phyloP scores from a whole-genome alignment of 805 yeast species.

The Saturnispora quitensis region DNA sequence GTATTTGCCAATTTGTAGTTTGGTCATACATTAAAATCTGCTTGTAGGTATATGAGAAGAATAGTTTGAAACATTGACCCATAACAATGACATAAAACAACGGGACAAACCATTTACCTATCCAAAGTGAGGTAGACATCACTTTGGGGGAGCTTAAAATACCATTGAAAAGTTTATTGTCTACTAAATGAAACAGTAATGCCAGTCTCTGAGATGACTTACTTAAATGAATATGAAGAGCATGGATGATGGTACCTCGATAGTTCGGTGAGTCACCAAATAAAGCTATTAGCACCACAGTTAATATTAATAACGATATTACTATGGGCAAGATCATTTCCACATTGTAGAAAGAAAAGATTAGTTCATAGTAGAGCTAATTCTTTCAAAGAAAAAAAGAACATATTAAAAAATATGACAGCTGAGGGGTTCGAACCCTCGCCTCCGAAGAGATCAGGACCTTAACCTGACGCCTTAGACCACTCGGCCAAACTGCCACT shows the following conservation, averaged over 20 bases:
- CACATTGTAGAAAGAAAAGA: neutral
- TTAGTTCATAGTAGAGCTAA: neutral
- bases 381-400: neutral
- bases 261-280: constrained; percentile 42
- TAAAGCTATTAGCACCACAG: constrained; percentile 26
- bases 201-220: neutral
- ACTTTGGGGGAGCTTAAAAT: constrained; percentile 12
- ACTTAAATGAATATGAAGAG: constrained; percentile 10
- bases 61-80: constrained; percentile 20
- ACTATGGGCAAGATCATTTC: neutral
- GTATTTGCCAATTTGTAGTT: constrained; percentile 5
- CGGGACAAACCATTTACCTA: constrained; percentile 39
- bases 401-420: constrained; percentile 41
- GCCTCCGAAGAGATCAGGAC: constrained; percentile 81
- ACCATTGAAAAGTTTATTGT: constrained; percentile 21
- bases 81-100: constrained; percentile 31
- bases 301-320: constrained; percentile 9
- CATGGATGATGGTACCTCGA: constrained; percentile 29
- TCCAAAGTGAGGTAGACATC: constrained; percentile 6
- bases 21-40: constrained; percentile 11
- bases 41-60: constrained; percentile 19
- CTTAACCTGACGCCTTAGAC: constrained; percentile 36
- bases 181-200: constrained; percentile 13
- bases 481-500: constrained; percentile 37
- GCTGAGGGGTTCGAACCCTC: constrained; percentile 83